Percentiles rank a stretch among this genome's conserved stretches.
These are phyloP conservation scores for Candida ponderosae DNA, from an alignment of 805 yeast species.

Conservation along the genomic window DNA sequence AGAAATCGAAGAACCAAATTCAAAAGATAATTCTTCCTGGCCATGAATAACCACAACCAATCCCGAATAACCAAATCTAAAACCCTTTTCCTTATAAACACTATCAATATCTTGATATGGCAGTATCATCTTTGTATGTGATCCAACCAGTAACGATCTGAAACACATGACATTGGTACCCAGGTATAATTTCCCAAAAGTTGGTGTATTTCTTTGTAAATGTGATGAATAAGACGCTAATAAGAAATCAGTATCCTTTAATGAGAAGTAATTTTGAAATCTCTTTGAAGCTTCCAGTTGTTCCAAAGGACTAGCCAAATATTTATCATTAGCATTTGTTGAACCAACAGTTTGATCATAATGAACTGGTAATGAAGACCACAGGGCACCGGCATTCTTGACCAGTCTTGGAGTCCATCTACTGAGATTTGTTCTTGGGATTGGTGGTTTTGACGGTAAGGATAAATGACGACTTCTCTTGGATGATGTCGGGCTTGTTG, in stretches of 20 bases:
- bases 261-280: slow-evolving; percentile 59
- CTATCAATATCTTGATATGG: slow-evolving; percentile 71
- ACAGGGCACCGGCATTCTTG: slow-evolving; percentile 30
- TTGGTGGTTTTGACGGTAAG: not conserved
- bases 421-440: not conserved
- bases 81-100: slow-evolving; percentile 60
- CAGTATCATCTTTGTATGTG: slow-evolving; percentile 71
- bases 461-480: not conserved
- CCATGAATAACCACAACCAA: slow-evolving; percentile 64
- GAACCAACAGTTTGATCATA: too few relatives aligned
- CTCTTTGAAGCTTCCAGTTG: slow-evolving; percentile 43
- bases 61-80: slow-evolving; percentile 63
- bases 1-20: slow-evolving; percentile 54
- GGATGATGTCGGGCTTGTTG: too few relatives aligned
- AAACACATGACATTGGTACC: slow-evolving; percentile 69
- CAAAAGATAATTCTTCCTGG: slow-evolving; percentile 70
- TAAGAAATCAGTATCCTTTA: slow-evolving; percentile 42
- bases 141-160: slow-evolving; percentile 71
- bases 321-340: slow-evolving; percentile 45
- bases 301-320: slow-evolving; percentile 35
- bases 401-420: slow-evolving; percentile 15
- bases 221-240: slow-evolving; percentile 66
- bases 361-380: slow-evolving; percentile 59
- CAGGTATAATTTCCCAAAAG: slow-evolving; percentile 76
- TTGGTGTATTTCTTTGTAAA: slow-evolving; percentile 62